These are phyloP conservation scores for Juglanconis sp. DNA, from an alignment of 2,329 filamentous ascomycete genomes.

Conservation along the genomic window DNA sequence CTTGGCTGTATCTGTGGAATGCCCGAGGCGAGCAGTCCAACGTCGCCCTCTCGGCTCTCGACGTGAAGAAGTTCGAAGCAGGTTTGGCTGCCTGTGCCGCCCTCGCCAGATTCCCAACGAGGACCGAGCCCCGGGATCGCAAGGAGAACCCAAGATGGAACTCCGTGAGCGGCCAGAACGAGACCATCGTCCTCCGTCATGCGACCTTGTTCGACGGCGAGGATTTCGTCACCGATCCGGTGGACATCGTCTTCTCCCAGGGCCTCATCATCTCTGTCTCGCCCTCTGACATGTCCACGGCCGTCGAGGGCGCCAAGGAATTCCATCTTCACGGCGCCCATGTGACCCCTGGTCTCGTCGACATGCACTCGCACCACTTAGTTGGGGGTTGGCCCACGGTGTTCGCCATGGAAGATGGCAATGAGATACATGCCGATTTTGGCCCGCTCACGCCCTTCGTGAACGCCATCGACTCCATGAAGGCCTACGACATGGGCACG, in stretches of 20 bases:
- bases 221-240: constrained; percentile 25
- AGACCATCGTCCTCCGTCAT: constrained; percentile 35
- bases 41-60: background rate
- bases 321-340: constrained; percentile 34
- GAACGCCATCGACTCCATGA: constrained; percentile 37
- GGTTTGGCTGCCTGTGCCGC: constrained; percentile 11
- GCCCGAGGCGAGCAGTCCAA: background rate
- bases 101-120: background rate
- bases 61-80: constrained; percentile 12
- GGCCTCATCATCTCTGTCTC: constrained; percentile 34
- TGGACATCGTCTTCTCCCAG: constrained; percentile 37
- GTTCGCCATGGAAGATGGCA: constrained; percentile 31
- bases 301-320: constrained; percentile 18
- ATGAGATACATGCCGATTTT: constrained; percentile 32
- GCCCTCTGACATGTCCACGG: constrained; percentile 16
- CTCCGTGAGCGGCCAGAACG: constrained; percentile 32
- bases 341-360: constrained; percentile 42
- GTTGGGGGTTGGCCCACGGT: constrained; percentile 31
- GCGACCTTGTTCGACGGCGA: constrained; percentile 43
- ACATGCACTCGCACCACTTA: constrained; percentile 44
- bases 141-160: constrained; percentile 39
- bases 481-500: constrained; percentile 37
- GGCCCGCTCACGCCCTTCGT: constrained; percentile 37
- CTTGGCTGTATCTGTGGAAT: constrained; percentile 4
- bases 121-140: constrained; percentile 5